Percentiles rank a stretch among this genome's conserved stretches.
Conservation (phyloP, 108 stramenopile genomes). For the Pseudonitzschia multistriata region DNA sequence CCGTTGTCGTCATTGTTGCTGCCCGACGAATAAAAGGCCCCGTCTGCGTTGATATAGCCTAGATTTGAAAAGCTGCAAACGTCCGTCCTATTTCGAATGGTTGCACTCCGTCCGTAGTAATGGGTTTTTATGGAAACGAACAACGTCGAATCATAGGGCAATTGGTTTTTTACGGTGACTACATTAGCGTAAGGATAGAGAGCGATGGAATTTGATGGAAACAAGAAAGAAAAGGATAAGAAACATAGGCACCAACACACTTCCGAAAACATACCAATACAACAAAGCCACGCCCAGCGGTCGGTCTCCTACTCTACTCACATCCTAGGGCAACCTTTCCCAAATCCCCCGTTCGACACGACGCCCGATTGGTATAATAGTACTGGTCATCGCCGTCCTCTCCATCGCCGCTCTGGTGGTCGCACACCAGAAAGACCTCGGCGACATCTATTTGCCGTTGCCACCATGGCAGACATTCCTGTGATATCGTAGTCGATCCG, state of each 20-base stretch:
- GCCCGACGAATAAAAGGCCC: not conserved
- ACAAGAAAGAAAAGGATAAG: not conserved
- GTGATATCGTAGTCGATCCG: not conserved
- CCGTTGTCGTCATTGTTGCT: not conserved
- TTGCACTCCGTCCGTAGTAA: not conserved
- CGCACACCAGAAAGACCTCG: not conserved
- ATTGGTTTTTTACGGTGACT: not conserved
- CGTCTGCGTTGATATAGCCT: not conserved
- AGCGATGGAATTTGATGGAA: not conserved
- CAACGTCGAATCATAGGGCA: conserved; percentile 3
- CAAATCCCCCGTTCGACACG: conserved; percentile 6
- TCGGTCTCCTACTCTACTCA: not conserved
- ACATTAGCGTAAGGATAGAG: not conserved
- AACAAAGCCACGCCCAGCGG: too few species aligned
- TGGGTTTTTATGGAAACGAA: not conserved
- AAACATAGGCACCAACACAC: not conserved
- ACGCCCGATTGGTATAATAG: not conserved
- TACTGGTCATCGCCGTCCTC: not conserved
- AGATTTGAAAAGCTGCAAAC: conserved; percentile 3
- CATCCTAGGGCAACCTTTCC: conserved; percentile 4
- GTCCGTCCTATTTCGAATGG: conserved; percentile 2
- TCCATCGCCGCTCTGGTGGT: not conserved
- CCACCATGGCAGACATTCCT: not conserved
- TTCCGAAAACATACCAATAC: not conserved
- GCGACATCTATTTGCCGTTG: not conserved